Evolutionary conservation across 2,329 filamentous ascomycete genomes (phyloP).

Genomic region (Pseudogymnoascus sp.): DNA sequence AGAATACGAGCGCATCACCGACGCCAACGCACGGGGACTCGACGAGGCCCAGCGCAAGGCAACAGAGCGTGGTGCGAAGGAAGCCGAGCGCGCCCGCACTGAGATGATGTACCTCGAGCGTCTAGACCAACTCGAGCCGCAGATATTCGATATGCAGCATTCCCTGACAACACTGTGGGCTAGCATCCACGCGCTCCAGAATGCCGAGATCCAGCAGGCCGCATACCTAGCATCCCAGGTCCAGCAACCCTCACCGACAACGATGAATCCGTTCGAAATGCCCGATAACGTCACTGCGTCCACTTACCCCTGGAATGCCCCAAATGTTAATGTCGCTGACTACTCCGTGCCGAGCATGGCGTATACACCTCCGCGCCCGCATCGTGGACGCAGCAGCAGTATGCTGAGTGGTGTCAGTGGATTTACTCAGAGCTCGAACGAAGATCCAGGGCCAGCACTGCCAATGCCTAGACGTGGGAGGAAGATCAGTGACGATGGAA

Average conservation of each 20-base stretch:
- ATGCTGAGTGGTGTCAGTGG: constrained; percentile 62
- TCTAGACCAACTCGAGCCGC: constrained; percentile 14
- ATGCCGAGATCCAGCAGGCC: constrained; percentile 11
- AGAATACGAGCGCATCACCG: constrained; percentile 61
- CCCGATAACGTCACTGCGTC: constrained; percentile 10
- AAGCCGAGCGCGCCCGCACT: constrained; percentile 21
- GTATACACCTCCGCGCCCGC: constrained; percentile 14
- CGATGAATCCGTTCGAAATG: constrained; percentile 8
- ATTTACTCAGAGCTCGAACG: constrained; percentile 54
- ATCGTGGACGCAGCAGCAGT: constrained; percentile 52
- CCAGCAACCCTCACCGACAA: background rate
- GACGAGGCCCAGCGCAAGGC: constrained; percentile 29
- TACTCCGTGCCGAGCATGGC: constrained; percentile 16
- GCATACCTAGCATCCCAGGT: background rate
- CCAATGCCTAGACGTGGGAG: constrained; percentile 14
- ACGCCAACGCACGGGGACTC: constrained; percentile 53
- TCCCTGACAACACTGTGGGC: constrained; percentile 10
- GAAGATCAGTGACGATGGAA: constrained; percentile 30
- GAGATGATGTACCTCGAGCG: constrained; percentile 21
- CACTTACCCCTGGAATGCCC: constrained; percentile 15
- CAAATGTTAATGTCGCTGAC: background rate
- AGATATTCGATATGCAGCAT: constrained; percentile 12
- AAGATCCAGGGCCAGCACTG: constrained; percentile 30
- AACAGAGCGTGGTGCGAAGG: constrained; percentile 23
- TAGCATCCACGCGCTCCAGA: constrained; percentile 11